These are phyloP conservation scores for Coffea eugenioides DNA, from an alignment of 257 asterid genomes.

Conservation along the genomic window DNA sequence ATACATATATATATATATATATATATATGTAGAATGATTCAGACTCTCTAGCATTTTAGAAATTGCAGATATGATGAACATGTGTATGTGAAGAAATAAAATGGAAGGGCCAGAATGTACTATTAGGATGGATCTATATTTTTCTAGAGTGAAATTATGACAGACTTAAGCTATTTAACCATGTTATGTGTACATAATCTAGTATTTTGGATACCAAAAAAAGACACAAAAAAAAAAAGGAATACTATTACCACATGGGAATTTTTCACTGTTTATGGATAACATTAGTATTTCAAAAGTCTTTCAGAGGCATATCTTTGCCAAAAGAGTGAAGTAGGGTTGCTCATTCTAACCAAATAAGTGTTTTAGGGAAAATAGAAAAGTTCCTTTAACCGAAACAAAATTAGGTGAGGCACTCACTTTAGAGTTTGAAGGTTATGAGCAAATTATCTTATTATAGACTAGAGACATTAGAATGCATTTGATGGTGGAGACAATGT, in stretches of 20 bases:
- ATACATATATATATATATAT: no score
- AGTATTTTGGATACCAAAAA: no score
- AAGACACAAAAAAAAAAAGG: background rate
- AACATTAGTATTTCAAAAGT: no score
- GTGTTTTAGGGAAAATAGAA: background rate
- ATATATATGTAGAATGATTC: no score
- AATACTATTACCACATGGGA: background rate
- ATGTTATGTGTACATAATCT: background rate
- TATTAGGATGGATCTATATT: no score
- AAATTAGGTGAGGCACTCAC: background rate
- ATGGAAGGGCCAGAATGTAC: background rate
- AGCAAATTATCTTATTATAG: background rate
- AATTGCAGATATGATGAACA: background rate
- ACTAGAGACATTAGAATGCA: background rate
- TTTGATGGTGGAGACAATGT: background rate
- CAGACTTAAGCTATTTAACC: background rate
- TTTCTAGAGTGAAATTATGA: background rate
- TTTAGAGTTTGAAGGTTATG: background rate
- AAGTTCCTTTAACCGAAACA: background rate
- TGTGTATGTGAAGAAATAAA: background rate
- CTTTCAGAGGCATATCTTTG: background rate
- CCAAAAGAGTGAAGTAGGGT: background rate
- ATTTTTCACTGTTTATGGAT: background rate
- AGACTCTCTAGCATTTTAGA: no score
- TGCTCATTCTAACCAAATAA: background rate